Base-by-base conservation (phyloP, 169 alveolate genomes). In the Toxoplasma gondii region DNA sequence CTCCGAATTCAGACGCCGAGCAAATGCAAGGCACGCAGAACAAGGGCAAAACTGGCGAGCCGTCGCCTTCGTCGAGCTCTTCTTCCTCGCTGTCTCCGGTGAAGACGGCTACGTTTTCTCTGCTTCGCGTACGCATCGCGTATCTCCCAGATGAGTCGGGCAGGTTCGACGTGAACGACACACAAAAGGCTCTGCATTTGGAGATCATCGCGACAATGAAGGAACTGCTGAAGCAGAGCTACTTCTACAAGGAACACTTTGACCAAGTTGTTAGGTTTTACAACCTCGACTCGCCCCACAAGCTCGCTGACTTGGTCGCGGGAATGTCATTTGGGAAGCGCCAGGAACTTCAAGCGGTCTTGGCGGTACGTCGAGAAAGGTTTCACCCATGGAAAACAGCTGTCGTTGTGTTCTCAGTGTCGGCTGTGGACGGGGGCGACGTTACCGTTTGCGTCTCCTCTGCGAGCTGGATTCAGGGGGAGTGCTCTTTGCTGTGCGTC, bases 301-400 rank as follows among this genome's bases (percentile, higher is more conserved):
- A 97, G 81, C 95, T 97, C 81, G 98, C 98, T n/a, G 98, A 97
- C 83, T 91, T 97, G 69, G 97, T 97, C 2, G 97, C 98, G 0
- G 98, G 98, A 22, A 97, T 97, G 31, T 97, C 98, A 19, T 91
- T 97, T 94, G 98, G 97, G n/a, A 86, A 95, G 80, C 95, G 98
- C 0, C 97, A 97, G 38, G 97, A 97, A 90, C 95, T 97, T 78
- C 98, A 97, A 88, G 96, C 95, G 27, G 96, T 97, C 49, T 96
- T 97, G 10, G 97, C 95, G 44, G 95, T 93, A 44, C 53, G 78
- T 39, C 78, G 78, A 10, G 1, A 64, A 29, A 64, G 58, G 22
- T 39, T 39, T 39, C 41, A 0, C 41, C 41, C 41, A 39, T 0
- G 41, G 41, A 39, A 39, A 39, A 39, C 41, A 39, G 41, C 41